Evolutionary conservation across 2,329 filamentous ascomycete species (phyloP).

Genomic region (Fusarium bactridioides): DNA sequence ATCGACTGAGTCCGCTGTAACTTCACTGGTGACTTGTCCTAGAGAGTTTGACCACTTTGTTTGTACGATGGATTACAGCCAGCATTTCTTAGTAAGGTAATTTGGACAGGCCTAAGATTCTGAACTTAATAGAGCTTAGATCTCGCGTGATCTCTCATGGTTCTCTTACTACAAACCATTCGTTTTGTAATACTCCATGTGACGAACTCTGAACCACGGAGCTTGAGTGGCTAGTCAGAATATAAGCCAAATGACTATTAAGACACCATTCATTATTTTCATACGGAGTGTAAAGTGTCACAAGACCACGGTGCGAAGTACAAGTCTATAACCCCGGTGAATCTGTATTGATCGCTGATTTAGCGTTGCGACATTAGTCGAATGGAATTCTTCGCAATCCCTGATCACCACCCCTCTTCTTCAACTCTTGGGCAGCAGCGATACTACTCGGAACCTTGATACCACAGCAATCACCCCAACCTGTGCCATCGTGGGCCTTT

Average conservation of each 20-base stretch:
- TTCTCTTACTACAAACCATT: background rate
- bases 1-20: background rate
- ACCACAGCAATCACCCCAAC: slow-evolving; percentile 96
- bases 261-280: slow-evolving; percentile 1
- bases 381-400: slow-evolving; percentile 80
- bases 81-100: background rate
- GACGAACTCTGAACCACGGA: background rate
- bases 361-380: slow-evolving; percentile 61
- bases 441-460: slow-evolving; percentile 96
- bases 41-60: background rate
- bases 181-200: background rate
- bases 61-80: background rate
- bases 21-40: background rate
- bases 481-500: slow-evolving; percentile 68
- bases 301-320: background rate
- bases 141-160: background rate
- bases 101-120: background rate
- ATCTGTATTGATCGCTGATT: background rate
- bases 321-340: background rate
- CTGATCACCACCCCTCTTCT: slow-evolving; percentile 71
- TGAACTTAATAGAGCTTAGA: background rate
- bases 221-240: background rate
- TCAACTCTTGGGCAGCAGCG: slow-evolving; percentile 88
- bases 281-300: background rate
- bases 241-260: background rate